Conservation (phyloP, 805 yeast genomes). For the Saturnispora besseyi region DNA sequence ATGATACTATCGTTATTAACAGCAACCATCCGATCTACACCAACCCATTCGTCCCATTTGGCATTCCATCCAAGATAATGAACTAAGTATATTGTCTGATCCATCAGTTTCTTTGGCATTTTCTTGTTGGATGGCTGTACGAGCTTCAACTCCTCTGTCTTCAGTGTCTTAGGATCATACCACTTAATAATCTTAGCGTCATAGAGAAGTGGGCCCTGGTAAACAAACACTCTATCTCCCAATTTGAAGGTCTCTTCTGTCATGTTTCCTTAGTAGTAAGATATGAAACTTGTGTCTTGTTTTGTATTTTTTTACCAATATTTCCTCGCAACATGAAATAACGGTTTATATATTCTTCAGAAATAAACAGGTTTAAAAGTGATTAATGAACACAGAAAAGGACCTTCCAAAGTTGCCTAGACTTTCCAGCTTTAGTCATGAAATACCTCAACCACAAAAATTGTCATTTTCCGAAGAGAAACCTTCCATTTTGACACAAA, state of each 20-base stretch:
- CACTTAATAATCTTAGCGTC: slow-evolving; percentile 72
- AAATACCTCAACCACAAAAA: not conserved
- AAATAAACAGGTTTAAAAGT: not conserved
- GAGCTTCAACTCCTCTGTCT: slow-evolving; percentile 34
- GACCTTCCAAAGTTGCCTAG: slow-evolving; percentile 1
- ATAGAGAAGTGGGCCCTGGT: slow-evolving; percentile 83
- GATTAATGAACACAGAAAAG: not conserved
- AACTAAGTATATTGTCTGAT: slow-evolving; percentile 40
- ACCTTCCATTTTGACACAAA: not conserved
- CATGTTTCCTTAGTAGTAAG: not conserved
- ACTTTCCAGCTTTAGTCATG: not conserved
- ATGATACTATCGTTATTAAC: slow-evolving; percentile 59
- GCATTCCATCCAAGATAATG: slow-evolving; percentile 96
- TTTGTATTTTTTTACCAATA: not conserved
- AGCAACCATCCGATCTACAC: slow-evolving; percentile 55
- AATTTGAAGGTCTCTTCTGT: slow-evolving; percentile 12
- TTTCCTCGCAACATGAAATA: not conserved
- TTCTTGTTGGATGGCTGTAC: slow-evolving; percentile 20
- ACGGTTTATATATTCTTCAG: not conserved
- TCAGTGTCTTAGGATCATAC: slow-evolving; percentile 45
- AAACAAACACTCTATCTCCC: slow-evolving; percentile 51
- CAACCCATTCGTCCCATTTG: slow-evolving; percentile 97
- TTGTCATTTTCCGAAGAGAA: not conserved
- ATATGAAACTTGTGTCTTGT: not conserved
- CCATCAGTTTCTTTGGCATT: slow-evolving; percentile 15